Conservation (phyloP, 257 asterid genomes). For the Pogostemon cablin region DNA sequence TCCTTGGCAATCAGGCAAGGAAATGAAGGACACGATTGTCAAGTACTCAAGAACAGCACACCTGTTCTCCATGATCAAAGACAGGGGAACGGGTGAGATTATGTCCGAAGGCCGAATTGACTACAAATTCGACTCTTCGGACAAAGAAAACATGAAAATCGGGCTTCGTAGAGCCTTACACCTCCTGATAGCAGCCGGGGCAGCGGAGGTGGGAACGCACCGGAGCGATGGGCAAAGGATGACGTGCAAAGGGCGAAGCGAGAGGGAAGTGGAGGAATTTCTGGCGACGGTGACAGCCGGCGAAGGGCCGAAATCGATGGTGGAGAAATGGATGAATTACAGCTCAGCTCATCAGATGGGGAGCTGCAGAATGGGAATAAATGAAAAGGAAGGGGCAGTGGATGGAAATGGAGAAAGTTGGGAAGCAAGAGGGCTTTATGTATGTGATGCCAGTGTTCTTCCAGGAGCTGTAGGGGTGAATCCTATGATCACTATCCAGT, state of each 20-base stretch:
- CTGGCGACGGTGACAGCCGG: conserved; percentile 54
- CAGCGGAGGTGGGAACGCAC: conserved; percentile 81
- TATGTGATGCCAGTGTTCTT: conserved; percentile 82
- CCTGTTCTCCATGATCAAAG: conserved; percentile 66
- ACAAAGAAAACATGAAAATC: conserved; percentile 56
- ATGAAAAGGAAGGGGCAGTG: conserved; percentile 60
- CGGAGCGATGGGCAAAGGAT: conserved; percentile 70
- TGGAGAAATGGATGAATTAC: conserved; percentile 61
- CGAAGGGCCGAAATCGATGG: conserved; percentile 63
- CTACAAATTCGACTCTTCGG: conserved; percentile 40
- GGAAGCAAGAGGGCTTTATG: conserved; percentile 84
- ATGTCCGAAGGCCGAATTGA: conserved; percentile 50
- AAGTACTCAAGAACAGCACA: conserved; percentile 72
- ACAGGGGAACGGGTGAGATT: conserved; percentile 59
- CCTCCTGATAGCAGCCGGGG: conserved; percentile 81
- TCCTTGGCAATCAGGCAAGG: conserved; percentile 72
- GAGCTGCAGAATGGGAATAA: conserved; percentile 79
- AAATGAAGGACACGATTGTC: conserved; percentile 44
- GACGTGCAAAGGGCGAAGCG: conserved; percentile 48
- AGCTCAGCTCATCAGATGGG: conserved; percentile 94
- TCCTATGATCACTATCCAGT: conserved; percentile 88
- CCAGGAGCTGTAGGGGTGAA: conserved; percentile 86
- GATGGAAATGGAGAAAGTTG: conserved; percentile 91
- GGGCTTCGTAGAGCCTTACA: conserved; percentile 57
- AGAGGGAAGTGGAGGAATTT: conserved; percentile 57